Percentiles rank a stretch among this genome's conserved stretches.
Evolutionary conservation across 176 grass and related monocot species (phyloP).

Genomic region (Carex pumila): DNA sequence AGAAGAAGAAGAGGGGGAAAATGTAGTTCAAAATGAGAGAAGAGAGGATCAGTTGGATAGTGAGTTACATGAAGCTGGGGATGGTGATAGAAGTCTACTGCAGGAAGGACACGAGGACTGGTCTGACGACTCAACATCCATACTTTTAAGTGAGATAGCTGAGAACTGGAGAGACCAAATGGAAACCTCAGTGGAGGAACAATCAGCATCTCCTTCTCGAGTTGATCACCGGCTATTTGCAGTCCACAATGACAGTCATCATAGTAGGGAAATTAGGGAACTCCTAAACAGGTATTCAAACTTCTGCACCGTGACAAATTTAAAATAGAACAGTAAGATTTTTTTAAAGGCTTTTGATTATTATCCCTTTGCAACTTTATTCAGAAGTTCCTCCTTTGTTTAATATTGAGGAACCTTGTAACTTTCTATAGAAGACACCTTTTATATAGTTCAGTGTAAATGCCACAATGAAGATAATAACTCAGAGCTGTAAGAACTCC

Average conservation of each 20-base stretch:
- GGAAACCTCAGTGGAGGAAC: constrained; percentile 39
- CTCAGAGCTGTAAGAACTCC: background rate
- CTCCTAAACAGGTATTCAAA: constrained; percentile 75
- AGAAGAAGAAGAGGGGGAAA: constrained; percentile 17
- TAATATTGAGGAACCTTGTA: background rate
- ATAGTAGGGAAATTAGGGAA: constrained; percentile 79
- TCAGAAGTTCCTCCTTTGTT: background rate
- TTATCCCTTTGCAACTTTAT: background rate
- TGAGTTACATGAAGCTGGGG: constrained; percentile 31
- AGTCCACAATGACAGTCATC: constrained; percentile 65
- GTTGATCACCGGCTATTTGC: constrained; percentile 64
- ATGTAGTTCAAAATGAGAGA: constrained; percentile 37
- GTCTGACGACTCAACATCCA: constrained; percentile 35
- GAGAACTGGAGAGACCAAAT: constrained; percentile 57
- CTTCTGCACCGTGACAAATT: background rate
- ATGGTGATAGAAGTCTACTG: constrained; percentile 12
- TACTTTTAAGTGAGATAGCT: constrained; percentile 49
- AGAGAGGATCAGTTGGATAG: constrained; percentile 24
- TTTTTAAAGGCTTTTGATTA: background rate
- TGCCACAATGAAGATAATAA: background rate
- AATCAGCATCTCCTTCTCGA: constrained; percentile 40
- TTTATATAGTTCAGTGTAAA: background rate
- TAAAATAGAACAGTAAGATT: background rate
- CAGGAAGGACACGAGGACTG: constrained; percentile 53
- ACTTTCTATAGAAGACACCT: background rate